Evolutionary conservation across 106 monocot species (phyloP), one percentile per base, ranked within the genome.

Genomic region (Dendrobium catenatum): DNA sequence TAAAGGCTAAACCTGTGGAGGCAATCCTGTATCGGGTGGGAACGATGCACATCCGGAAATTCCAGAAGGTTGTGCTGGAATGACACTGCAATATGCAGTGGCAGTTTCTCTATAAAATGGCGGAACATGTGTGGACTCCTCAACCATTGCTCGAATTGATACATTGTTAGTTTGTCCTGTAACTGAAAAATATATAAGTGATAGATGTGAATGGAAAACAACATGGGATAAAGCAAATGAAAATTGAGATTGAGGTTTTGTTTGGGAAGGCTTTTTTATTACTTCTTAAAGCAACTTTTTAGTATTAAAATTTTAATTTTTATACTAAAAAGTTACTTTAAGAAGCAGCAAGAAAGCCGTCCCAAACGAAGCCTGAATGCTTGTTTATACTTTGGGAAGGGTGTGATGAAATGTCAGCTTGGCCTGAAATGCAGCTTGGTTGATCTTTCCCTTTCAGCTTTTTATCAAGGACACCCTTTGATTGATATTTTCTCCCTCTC

Each of bases 1-100:
- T 47, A 75, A 72, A 9, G n/a, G 37, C 42, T 29, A 58, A 82
- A 89, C 89, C 89, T 89, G 89, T 58, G 81, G 31, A 84, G 86
- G 75, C 72, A 86, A 84, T 40, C 78, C 81, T 4, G 75, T 43
- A 19, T 86, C 89, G 10, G 79, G 84, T 77, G 89, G 84, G 72
- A 89, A 89, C 43, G 83, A 75, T 75, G 72, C 31, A 73, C 78
- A 83, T 47, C 73, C 86, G 33, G 74, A 76, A 70, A 82, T 54
- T 16, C 74, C 49, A 79, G 58, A 64, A 55, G 85, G 54, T 67
- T 83, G 85, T 18, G 81, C 33, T 20, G 78, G 42, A 55, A 89
- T 76, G 16, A 79, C 31, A 82, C 82, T 89, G 29, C 66, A 77
- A 61, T 86, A 89, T 73, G 86, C 68, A 26, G 79, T 18, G 6